A percentile compares a stretch with the other conserved stretches of the same genome.
Conservation (phyloP, 2,329 filamentous ascomycete genomes). For the Aspergillus fumigatiaffinis region DNA sequence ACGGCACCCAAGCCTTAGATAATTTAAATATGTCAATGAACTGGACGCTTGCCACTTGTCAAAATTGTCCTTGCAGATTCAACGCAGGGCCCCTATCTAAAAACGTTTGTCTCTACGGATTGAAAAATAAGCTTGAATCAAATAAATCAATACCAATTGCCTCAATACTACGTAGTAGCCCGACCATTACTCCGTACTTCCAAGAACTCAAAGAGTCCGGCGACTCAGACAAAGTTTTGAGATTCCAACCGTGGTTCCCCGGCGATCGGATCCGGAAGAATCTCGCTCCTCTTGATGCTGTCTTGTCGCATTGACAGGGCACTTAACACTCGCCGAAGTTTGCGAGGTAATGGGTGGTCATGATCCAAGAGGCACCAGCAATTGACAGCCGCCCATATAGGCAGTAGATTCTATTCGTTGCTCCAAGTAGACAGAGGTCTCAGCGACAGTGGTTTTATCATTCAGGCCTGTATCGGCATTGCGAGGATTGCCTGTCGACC, state of each 20-base stretch:
- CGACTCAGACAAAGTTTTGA: background rate
- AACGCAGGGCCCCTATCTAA: no score
- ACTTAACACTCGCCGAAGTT: background rate
- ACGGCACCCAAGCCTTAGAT: background rate
- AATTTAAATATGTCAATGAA: background rate
- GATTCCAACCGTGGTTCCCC: background rate
- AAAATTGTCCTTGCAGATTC: no score
- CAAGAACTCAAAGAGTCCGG: background rate
- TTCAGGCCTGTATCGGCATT: constrained; percentile 64
- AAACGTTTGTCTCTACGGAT: background rate
- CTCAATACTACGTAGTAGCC: background rate
- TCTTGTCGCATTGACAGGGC: no score
- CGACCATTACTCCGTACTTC: background rate
- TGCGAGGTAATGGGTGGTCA: no score
- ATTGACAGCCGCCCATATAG: background rate
- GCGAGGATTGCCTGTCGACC: constrained; percentile 27
- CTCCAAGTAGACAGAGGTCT: background rate
- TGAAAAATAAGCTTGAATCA: background rate
- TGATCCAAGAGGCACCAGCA: background rate
- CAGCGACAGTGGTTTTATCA: background rate
- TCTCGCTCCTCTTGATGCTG: background rate
- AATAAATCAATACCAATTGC: background rate
- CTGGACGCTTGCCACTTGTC: background rate
- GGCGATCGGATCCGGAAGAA: background rate
- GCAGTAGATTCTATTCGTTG: background rate